Conservation (phyloP, 192 early-diverging fungal genomes). For the Backusella westeae region DNA sequence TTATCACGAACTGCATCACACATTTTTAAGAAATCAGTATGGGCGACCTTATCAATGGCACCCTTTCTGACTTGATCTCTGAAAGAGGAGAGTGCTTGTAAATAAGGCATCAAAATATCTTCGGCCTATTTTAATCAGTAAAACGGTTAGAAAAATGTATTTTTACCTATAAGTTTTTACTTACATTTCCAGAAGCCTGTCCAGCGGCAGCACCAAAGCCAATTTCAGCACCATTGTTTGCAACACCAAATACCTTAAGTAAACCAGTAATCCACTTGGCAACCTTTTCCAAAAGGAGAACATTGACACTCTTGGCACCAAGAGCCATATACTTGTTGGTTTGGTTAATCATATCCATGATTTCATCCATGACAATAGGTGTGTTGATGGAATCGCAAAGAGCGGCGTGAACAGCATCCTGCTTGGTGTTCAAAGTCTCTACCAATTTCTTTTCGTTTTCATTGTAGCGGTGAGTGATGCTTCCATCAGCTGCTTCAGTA, state of each 20-base stretch:
- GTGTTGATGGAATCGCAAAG: conserved; percentile 95
- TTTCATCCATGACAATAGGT: conserved; percentile 71
- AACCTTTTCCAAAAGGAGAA: conserved; percentile 72
- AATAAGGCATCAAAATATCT: conserved; percentile 74
- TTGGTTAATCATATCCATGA: conserved; percentile 74
- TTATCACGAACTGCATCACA: conserved; percentile 89
- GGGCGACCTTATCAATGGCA: conserved; percentile 53
- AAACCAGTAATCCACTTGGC: conserved; percentile 81
- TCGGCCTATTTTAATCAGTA: conserved; percentile 37
- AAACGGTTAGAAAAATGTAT: neutral
- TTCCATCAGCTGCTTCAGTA: conserved; percentile 27
- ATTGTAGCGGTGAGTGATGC: conserved; percentile 63
- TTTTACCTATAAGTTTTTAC: neutral
- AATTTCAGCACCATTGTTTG: conserved; percentile 60
- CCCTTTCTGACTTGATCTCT: conserved; percentile 83
- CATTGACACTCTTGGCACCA: conserved; percentile 57
- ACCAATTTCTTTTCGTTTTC: conserved; percentile 73
- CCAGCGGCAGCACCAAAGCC: conserved; percentile 57
- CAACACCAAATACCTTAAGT: conserved; percentile 83
- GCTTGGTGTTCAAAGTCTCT: conserved; percentile 58
- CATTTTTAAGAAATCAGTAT: conserved; percentile 62
- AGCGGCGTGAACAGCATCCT: conserved; percentile 75
- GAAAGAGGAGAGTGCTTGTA: conserved; percentile 80
- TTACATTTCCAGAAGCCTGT: conserved; percentile 39
- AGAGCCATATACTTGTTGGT: conserved; percentile 82